Evolutionary conservation across 176 grass and related monocot genomes (phyloP), one percentile per base, ranked within the genome.

Genomic region (Phoenix dactylifera): DNA sequence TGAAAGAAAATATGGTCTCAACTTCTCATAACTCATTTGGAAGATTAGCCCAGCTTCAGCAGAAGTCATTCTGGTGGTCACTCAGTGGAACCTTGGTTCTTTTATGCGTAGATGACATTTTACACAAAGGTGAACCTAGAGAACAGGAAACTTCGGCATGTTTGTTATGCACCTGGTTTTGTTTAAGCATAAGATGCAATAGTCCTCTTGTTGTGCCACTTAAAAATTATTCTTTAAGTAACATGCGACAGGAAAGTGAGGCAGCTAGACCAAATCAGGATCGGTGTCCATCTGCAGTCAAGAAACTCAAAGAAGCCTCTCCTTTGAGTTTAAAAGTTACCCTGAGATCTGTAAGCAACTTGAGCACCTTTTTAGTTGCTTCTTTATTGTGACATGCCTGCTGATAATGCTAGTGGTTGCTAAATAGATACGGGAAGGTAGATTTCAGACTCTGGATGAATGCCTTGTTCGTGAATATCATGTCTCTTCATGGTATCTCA

Each of bases 361-460:
- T 53, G 22, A 74, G 59, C 49, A 51, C 53, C 35, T 39, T 39
- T 39, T 55, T 19, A 20, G n/a, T 54, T 73, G 23, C 18, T 74
- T 52, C 57, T 75, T 58, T 12, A 26, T 2, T 32, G 39, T 23
- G 51, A 68, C 29, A 49, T 61, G 44, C 55, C 58, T 16, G 4
- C 68, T 83, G 57, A 75, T 28, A 62, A 60, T 32, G 15, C n/a
- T 26, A 70, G n/a, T 80, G 59, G 24, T 20, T 39, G 26, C 57
- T 19, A 24, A 62, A 29, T 81, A 98, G 93, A 83, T 98, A 83
- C 68, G 84, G 3, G 84, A 98, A 80, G 87, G 87, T 67, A 88
- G 93, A 71, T 92, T 83, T 72, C 87, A 98, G 72, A 88, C 93
- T 73, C 72, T 98, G 6, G 93, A 97, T 73, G 84, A 98, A 77